Evolutionary conservation across 371 early-diverging fungal species (phyloP), one percentile per base, ranked within the genome.

Genomic region (Rhizomucor pusillus): DNA sequence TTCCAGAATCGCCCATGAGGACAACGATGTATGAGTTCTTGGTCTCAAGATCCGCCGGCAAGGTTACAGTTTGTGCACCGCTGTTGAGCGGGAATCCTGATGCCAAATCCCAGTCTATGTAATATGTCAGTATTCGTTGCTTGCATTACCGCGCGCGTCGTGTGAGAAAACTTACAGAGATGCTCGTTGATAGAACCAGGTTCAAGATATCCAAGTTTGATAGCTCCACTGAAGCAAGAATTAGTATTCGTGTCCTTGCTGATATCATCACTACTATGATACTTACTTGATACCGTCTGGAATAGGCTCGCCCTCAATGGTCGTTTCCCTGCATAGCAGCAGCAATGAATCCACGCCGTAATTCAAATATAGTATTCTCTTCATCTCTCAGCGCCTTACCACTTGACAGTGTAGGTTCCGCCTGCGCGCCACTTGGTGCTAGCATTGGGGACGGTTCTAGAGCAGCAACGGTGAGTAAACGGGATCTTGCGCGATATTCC

Each of bases 1-100:
- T 74, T 24, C 75, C 75, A 47, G 71, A 70, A 36, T 74, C 64
- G 40, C 75, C 75, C 60, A 74, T 63, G 16, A 74, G 61, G 18
- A 74, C 66, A 36, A 74, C 51, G 44, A 74, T 74, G 33, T 74
- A 74, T 25, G 51, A 39, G 23, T 29, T 47, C 19, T 52, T 65
- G 19, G 75, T 67, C 23, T 40, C 36, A 19, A 74, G 60, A 23
- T 63, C 59, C 19, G 35, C 24, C 11, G 75, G 75, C 11, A 74
- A 48, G 49, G 58, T 54, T 20, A 74, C 49, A 13, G 23, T 47
- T 24, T 60, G 56, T 33, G 63, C 20, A 25, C 75, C 71, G 45
- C 49, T 36, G 43, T 50, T 59, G 20, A 74, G 53, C 10, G 45
- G 29, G 41, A 74, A 74, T 5, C 55, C 65, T 13, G 56, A 19